Base-by-base conservation (phyloP, 2,329 filamentous ascomycete genomes). In the Cordyceps farinosa region DNA sequence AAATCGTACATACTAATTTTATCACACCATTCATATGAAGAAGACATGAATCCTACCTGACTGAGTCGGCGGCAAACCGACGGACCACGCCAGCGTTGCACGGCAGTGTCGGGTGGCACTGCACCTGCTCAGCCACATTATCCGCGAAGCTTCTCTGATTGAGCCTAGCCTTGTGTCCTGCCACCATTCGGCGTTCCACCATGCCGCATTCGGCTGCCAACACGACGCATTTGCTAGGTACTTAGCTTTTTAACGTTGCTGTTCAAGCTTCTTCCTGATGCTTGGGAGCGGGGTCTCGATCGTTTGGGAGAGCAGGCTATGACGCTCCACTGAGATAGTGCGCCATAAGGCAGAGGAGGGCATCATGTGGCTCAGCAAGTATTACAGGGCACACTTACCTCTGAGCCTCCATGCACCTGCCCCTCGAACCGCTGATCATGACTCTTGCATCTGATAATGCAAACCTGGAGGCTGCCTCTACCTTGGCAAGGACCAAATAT, bases 391-490 rank as follows among this genome's bases (percentile, higher is more conserved):
- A 40, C 32, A 38, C 34, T 29, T 32, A 27, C 11, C 42, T 36
- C 11, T 9, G 30, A 45, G 40, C 47, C 10, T 32, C 5, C 42
- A 27, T 27, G 45, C 44, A 36, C 40, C n/a, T 58, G 34, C 55
- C 45, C 38, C 34, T 51, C 56, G 32, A 40, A 15, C 45, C 45
- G 56, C 22, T 8, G 34, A 59, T 50, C 56, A 59, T 50, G 56
- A 22, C 56, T 32, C 44, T 58, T 50, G 10, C 22, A 48, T 58
- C 22, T 40, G 34, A 44, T 29, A 29, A 27, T 22, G 6, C 27
- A 52, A 30, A 42, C 34, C 29, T 36, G 17, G 11, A 34, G 45
- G 29, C 38, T 29, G n/a, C 2, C 30, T 40, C 15, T 10, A 30
- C 11, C 11, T 9, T 29, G 10, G 17, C 3, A 30, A 27, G 8